Conservation (phyloP, 345 rosid species). For the Rhizophora mangle region DNA sequence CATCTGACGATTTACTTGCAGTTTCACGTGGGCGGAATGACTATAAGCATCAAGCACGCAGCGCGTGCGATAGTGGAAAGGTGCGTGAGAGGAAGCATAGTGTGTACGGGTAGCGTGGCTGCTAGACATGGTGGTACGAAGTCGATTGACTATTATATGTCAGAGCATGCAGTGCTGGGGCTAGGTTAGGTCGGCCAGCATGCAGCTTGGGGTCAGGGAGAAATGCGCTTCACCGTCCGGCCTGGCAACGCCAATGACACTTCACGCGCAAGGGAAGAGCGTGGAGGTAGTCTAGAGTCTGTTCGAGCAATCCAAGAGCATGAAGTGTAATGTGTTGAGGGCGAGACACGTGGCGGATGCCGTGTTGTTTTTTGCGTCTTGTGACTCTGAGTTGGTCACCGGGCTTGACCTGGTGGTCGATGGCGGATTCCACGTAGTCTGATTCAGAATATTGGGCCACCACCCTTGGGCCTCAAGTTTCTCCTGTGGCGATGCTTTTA, state of each 20-base stretch:
- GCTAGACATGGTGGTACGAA: constrained; percentile 2
- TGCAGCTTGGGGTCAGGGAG: constrained; percentile 44
- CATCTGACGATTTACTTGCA: constrained; percentile 19
- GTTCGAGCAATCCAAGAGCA: not conserved
- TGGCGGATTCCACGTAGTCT: constrained; percentile 20
- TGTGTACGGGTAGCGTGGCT: constrained; percentile 35
- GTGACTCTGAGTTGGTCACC: constrained; percentile 31
- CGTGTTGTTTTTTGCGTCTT: constrained; percentile 37
- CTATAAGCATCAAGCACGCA: constrained; percentile 28
- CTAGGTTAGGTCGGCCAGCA: constrained; percentile 35
- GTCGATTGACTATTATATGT: constrained; percentile 29
- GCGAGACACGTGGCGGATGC: constrained; percentile 35
- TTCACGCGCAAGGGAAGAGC: not conserved
- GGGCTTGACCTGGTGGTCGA: constrained; percentile 36
- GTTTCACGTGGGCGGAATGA: constrained; percentile 34
- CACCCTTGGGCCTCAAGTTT: too few species aligned
- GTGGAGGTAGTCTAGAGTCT: constrained; percentile 22
- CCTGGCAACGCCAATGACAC: constrained; percentile 27
- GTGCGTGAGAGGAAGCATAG: constrained; percentile 34
- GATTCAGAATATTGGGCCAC: too few species aligned
- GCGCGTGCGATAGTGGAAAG: constrained; percentile 41
- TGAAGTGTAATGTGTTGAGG: constrained; percentile 31
- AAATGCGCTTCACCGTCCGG: constrained; percentile 41
- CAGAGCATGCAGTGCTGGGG: constrained; percentile 43
- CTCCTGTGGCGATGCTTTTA: too few species aligned